Percentiles rank a stretch among this genome's conserved stretches.
phyloP scores from a whole-genome alignment of 805 yeast genomes.

The Lachancea thermotolerans region DNA sequence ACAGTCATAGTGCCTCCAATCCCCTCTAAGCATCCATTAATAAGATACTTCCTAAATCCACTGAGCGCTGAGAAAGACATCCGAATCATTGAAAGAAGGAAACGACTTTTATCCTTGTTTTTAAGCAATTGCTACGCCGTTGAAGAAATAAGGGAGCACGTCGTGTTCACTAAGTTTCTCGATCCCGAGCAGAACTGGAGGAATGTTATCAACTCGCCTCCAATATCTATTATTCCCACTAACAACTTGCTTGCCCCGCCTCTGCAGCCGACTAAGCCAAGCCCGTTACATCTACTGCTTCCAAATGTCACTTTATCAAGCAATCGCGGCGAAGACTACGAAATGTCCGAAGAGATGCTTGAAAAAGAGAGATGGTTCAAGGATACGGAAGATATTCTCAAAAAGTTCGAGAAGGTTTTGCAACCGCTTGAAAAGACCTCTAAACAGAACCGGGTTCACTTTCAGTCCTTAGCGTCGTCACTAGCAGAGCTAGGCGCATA shows the following conservation, averaged over 20 bases:
- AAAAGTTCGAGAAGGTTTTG: constrained; percentile 24
- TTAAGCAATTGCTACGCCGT: constrained; percentile 66
- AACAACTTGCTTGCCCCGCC: constrained; percentile 56
- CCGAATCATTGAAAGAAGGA: constrained; percentile 57
- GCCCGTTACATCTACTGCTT: constrained; percentile 53
- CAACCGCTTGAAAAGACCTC: constrained; percentile 24
- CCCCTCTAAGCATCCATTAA: constrained; percentile 75
- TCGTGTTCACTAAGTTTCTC: constrained; percentile 66
- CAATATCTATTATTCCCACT: constrained; percentile 46
- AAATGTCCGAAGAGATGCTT: constrained; percentile 20
- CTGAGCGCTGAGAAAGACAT: constrained; percentile 38
- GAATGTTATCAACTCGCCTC: constrained; percentile 59
- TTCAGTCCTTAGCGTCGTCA: constrained; percentile 53
- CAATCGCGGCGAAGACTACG: constrained; percentile 7
- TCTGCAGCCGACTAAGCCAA: constrained; percentile 46
- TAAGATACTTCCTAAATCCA: constrained; percentile 39
- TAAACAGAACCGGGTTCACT: constrained; percentile 29
- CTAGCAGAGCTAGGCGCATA: constrained; percentile 73
- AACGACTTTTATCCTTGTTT: constrained; percentile 68
- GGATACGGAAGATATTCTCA: constrained; percentile 33
- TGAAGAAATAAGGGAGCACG: constrained; percentile 47
- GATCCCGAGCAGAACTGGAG: constrained; percentile 83
- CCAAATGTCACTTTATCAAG: constrained; percentile 53
- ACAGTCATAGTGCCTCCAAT: constrained; percentile 86
- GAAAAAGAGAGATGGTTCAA: constrained; percentile 36